Percentiles rank a stretch among this genome's conserved stretches.
Evolutionary conservation across 805 yeast species (phyloP).

Genomic region (Wickerhamomyces chambardii): DNA sequence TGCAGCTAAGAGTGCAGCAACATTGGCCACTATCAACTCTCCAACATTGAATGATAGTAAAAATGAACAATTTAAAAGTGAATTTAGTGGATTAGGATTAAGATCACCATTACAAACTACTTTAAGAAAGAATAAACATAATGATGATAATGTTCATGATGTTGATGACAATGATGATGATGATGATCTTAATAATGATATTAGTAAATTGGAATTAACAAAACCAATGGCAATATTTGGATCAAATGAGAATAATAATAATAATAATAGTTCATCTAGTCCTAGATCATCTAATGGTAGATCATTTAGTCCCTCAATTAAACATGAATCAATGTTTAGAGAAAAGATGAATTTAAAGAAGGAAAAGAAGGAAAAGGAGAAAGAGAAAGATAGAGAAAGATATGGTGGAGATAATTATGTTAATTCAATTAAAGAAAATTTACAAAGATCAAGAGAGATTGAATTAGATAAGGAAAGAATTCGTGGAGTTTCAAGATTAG

Average conservation of each 20-base stretch:
- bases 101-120: conserved; percentile 1
- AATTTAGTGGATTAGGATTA: background rate
- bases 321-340: background rate
- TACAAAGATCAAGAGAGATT: too few species aligned
- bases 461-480: conserved; percentile 13
- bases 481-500: conserved; percentile 17
- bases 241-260: too few species aligned
- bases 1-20: conserved; percentile 28
- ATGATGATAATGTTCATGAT: too few species aligned
- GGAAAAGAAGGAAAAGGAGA: too few species aligned
- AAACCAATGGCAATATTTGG: too few species aligned
- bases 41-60: conserved; percentile 2
- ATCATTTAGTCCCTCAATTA: background rate
- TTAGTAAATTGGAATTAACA: background rate
- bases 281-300: background rate
- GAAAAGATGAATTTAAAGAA: background rate
- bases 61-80: background rate
- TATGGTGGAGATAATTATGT: too few species aligned
- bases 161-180: too few species aligned
- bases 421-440: too few species aligned
- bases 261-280: background rate
- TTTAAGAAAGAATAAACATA: too few species aligned
- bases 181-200: background rate
- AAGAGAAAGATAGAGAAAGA: too few species aligned
- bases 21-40: conserved; percentile 15